Evolutionary conservation across 2,329 filamentous ascomycete species (phyloP).

Genomic region (Coniosporium tulheliwenetii): DNA sequence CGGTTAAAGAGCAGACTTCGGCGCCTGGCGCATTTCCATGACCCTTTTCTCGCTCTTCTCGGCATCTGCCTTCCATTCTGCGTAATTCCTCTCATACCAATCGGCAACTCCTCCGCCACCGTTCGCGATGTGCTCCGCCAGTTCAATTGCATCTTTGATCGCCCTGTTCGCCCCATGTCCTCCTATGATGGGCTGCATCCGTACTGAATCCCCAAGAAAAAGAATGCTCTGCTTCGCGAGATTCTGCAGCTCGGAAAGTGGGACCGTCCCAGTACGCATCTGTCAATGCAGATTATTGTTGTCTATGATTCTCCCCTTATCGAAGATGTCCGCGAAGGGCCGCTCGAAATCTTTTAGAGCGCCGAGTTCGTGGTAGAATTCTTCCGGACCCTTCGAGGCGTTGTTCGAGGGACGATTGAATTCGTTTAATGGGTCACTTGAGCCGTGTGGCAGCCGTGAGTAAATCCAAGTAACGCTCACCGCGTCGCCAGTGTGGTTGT

Average conservation of each 20-base stretch:
- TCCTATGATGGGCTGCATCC: conserved; percentile 24
- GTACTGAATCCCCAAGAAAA: conserved; percentile 23
- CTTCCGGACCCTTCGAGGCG: conserved; percentile 18
- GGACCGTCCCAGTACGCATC: conserved; percentile 18
- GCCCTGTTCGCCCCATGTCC: conserved; percentile 23
- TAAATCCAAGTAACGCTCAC: conserved; percentile 23
- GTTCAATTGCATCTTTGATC: conserved; percentile 19
- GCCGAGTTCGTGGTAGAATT: conserved; percentile 18
- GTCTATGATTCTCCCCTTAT: conserved; percentile 12
- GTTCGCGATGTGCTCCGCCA: conserved; percentile 14
- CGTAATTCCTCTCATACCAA: conserved; percentile 8
- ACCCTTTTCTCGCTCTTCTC: conserved; percentile 9
- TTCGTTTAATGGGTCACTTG: conserved; percentile 16
- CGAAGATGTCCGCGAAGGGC: conserved; percentile 18
- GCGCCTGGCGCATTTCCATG: conserved; percentile 7
- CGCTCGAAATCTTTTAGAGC: conserved; percentile 10
- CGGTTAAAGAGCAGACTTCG: too few relatives aligned
- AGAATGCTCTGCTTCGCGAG: conserved; percentile 12
- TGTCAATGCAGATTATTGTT: conserved; percentile 25
- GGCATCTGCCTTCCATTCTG: conserved; percentile 8
- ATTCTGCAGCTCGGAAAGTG: conserved; percentile 8
- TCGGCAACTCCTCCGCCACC: conserved; percentile 4
- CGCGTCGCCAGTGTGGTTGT: conserved; percentile 8
- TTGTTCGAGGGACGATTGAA: conserved; percentile 15
- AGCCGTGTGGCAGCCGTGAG: conserved; percentile 16